Conservation (phyloP, 208 protist species). For the Spongospora subterranea region DNA sequence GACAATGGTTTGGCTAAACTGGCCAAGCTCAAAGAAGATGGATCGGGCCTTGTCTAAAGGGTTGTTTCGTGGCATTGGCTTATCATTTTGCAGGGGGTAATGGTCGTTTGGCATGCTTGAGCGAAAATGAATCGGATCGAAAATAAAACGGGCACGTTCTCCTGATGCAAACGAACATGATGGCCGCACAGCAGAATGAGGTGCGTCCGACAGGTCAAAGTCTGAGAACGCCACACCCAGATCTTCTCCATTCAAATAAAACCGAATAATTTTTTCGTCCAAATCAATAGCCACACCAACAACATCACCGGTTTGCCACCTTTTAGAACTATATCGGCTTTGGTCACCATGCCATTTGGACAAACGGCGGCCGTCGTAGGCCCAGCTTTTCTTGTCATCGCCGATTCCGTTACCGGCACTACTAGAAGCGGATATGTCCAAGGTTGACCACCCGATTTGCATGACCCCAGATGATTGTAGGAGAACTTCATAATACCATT, state of each 20-base stretch:
- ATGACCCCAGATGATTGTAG: conserved; percentile 27
- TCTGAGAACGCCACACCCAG: conserved; percentile 33
- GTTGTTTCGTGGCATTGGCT: conserved; percentile 48
- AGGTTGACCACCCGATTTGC: conserved; percentile 30
- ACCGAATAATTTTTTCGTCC: background rate
- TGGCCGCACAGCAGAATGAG: background rate
- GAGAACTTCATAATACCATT: conserved; percentile 37
- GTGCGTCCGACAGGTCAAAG: background rate
- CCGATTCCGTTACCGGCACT: conserved; percentile 38
- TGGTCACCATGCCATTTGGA: conserved; percentile 49
- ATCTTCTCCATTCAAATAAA: conserved; percentile 20
- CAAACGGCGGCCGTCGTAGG: conserved; percentile 29
- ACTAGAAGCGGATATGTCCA: conserved; percentile 12
- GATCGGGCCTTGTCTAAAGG: background rate
- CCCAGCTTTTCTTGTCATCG: conserved; percentile 25
- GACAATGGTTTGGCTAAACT: conserved; percentile 8
- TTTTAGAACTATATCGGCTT: conserved; percentile 10
- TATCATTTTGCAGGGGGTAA: conserved; percentile 43
- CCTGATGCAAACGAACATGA: conserved; percentile 37
- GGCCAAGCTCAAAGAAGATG: background rate
- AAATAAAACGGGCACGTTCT: conserved; percentile 27
- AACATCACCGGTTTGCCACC: conserved; percentile 46
- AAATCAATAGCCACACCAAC: conserved; percentile 38
- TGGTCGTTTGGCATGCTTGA: background rate
- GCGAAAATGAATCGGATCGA: conserved; percentile 11